Evolutionary conservation across 805 yeast species (phyloP).

Genomic region (Metschnikowia continentalis): DNA sequence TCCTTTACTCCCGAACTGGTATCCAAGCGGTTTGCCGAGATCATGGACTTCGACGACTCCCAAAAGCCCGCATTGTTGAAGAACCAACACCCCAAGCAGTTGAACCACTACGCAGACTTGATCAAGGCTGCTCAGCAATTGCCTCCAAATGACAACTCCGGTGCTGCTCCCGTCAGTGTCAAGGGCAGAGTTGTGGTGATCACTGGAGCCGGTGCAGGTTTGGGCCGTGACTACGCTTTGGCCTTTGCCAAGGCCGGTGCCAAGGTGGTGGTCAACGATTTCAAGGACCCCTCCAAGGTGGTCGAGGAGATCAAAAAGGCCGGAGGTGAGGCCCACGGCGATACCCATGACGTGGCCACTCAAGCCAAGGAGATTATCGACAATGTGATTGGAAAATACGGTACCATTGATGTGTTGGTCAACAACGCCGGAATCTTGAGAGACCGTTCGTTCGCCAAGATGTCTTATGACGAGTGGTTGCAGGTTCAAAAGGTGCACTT

Average conservation of each 20-base stretch:
- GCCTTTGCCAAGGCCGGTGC: slow-evolving; percentile 90
- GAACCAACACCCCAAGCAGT: slow-evolving; percentile 63
- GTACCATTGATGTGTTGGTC: slow-evolving; percentile 77
- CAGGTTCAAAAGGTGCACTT: slow-evolving; percentile 78
- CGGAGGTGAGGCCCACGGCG: slow-evolving; percentile 82
- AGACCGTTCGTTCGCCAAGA: slow-evolving; percentile 81
- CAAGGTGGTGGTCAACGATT: slow-evolving; percentile 89
- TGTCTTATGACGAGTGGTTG: slow-evolving; percentile 82
- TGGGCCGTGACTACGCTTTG: slow-evolving; percentile 86
- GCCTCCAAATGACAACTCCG: slow-evolving; percentile 46
- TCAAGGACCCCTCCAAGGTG: slow-evolving; percentile 65
- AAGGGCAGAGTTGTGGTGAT: slow-evolving; percentile 82
- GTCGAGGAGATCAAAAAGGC: slow-evolving; percentile 68
- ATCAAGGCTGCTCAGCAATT: slow-evolving; percentile 49
- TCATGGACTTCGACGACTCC: slow-evolving; percentile 58
- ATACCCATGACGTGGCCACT: slow-evolving; percentile 73
- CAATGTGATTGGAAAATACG: slow-evolving; percentile 71
- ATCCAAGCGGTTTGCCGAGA: slow-evolving; percentile 57
- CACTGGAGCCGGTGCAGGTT: slow-evolving; percentile 94
- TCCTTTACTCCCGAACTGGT: slow-evolving; percentile 83
- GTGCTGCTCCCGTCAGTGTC: slow-evolving; percentile 50
- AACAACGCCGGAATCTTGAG: slow-evolving; percentile 95
- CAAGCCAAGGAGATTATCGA: slow-evolving; percentile 73
- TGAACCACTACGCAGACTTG: slow-evolving; percentile 66
- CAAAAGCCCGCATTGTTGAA: slow-evolving; percentile 46